Evolutionary conservation across 768 basidiomycete species (phyloP), one percentile per base, ranked within the genome.

Genomic region (Calvatia gigantea): DNA sequence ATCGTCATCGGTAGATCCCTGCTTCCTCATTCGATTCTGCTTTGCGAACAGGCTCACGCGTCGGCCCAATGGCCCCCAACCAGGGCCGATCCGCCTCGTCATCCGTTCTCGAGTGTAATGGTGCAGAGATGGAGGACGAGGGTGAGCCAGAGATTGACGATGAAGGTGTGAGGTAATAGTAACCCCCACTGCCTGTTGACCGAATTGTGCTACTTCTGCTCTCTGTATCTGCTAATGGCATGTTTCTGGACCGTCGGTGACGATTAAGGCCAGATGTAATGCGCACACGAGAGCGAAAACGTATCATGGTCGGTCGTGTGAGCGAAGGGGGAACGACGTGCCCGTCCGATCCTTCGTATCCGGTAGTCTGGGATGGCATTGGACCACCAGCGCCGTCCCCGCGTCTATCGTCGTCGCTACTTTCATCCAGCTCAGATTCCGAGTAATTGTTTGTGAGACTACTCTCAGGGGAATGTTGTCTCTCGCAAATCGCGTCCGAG

Each of bases 51-150:
- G 63, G 4, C 66, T 61, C 21, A 88, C 77, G 44, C 87, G 79
- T 64, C 74, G 76, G 8, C 83, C 84, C 17, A 89, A 71, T 4
- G 86, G 81, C 4, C 78, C 83, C 81, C 83, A 89, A 1, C 76
- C 76, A 2, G 79, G n/a, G 76, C 57, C 72, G 75, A 39, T 69
- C 67, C 12, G 70, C 62, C 37, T 74, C 76, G 47, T 80, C 76
- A 54, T 83, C 72, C 12, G 70, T 70, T 58, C 75, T 78, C 25
- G 83, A 79, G 45, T 84, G 87, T 21, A 93, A 75, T 15, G 91
- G 91, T 1, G 80, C 91, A 35, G 90, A 92, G 59, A 93, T 86
- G 37, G 89, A 91, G 2, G 90, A 91, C 3, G 89, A 90, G 3
- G 79, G 80, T 1, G 89, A 90, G 39, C 79, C 76, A 5, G 85